Conservation (phyloP, 2,329 filamentous ascomycete genomes). For the Cladosporium sphaerospermum region DNA sequence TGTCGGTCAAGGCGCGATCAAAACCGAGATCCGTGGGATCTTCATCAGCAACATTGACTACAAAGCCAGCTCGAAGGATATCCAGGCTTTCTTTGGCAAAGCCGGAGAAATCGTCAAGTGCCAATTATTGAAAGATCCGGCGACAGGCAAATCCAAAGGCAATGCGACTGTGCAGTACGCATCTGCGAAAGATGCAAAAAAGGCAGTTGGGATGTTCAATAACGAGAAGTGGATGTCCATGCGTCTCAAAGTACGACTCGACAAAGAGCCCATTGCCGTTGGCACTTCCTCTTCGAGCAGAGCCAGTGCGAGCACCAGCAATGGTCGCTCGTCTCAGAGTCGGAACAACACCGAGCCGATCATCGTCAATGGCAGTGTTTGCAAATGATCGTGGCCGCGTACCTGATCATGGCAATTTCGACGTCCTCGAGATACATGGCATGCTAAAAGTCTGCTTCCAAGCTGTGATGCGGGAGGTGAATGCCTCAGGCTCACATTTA, state of each 20-base stretch:
- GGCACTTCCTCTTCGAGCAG: background rate
- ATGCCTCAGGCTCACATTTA: too few species aligned
- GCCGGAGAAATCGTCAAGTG: conserved; percentile 23
- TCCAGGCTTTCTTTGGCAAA: conserved; percentile 21
- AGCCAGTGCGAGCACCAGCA: background rate
- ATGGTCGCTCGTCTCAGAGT: background rate
- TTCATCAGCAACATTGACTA: conserved; percentile 26
- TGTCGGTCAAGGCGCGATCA: conserved; percentile 18
- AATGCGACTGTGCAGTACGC: conserved; percentile 23
- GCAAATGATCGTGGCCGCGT: background rate
- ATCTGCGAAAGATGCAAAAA: conserved; percentile 19
- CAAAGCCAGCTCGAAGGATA: conserved; percentile 22
- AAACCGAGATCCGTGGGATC: conserved; percentile 24
- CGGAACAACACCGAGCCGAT: conserved; percentile 13
- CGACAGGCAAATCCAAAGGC: conserved; percentile 25
- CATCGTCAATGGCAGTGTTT: conserved; percentile 20
- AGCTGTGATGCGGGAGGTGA: too few species aligned
- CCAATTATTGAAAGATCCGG: conserved; percentile 15
- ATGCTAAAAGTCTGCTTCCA: too few species aligned
- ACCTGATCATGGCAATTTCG: too few species aligned
- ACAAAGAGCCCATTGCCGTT: conserved; percentile 22
- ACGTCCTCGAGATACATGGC: too few species aligned
- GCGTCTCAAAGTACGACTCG: conserved; percentile 22
- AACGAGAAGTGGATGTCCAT: conserved; percentile 19
- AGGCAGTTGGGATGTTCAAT: conserved; percentile 23